Conservation (phyloP, 2,329 filamentous ascomycete species). For the Leptographium radiaticola region DNA sequence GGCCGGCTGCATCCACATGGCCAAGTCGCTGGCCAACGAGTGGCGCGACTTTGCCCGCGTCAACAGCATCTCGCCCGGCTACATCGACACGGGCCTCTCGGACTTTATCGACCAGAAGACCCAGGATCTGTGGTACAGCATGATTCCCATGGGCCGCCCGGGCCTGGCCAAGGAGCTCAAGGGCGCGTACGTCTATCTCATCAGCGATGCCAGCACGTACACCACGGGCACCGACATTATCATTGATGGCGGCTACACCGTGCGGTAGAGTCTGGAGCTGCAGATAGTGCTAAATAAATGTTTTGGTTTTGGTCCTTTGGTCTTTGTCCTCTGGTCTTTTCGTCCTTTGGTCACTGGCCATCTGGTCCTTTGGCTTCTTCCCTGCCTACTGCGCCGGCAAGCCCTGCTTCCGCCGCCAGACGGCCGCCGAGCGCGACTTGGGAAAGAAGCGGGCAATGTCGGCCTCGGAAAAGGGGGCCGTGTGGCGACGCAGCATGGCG, state of each 20-base stretch:
- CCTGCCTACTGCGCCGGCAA: not conserved
- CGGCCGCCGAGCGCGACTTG: conserved; percentile 10
- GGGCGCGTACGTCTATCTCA: conserved; percentile 70
- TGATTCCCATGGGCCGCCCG: conserved; percentile 73
- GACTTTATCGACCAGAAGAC: conserved; percentile 51
- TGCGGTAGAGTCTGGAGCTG: conserved; percentile 17
- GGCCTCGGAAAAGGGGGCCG: conserved; percentile 50
- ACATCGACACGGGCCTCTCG: conserved; percentile 62
- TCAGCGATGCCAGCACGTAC: conserved; percentile 71
- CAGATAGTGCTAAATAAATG: not conserved
- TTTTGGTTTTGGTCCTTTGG: no score
- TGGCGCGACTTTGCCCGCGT: conserved; percentile 63
- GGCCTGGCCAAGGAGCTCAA: conserved; percentile 64
- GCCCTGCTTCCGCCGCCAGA: conserved; percentile 9
- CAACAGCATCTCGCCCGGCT: conserved; percentile 63
- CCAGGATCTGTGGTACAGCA: conserved; percentile 62
- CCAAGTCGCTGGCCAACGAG: conserved; percentile 61
- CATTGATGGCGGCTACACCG: conserved; percentile 64
- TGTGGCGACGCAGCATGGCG: conserved; percentile 50
- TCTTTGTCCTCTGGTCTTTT: no score
- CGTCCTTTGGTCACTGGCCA: no score
- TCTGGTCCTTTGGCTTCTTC: no score
- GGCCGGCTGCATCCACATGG: conserved; percentile 47
- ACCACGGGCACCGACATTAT: conserved; percentile 64
- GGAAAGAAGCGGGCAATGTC: conserved; percentile 48